These are phyloP conservation scores for Mucor mucedo DNA, from an alignment of 371 early-diverging fungal genomes.

Conservation along the genomic window DNA sequence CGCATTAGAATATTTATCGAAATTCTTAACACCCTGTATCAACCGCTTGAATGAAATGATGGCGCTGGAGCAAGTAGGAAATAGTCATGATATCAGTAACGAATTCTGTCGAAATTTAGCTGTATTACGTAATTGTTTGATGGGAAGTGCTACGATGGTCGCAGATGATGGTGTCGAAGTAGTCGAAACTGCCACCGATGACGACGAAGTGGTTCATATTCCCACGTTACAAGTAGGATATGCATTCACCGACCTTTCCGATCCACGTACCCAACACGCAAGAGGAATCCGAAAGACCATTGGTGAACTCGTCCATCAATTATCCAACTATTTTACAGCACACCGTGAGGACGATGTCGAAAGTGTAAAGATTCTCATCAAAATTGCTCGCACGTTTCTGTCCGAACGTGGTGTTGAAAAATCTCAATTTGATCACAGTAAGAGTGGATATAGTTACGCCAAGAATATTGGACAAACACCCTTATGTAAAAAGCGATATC, in stretches of 20 bases:
- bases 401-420: slow-evolving; percentile 74
- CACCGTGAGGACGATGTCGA: slow-evolving; percentile 79
- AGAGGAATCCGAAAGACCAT: slow-evolving; percentile 55
- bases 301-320: slow-evolving; percentile 59
- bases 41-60: slow-evolving; percentile 56
- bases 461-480: slow-evolving; percentile 58
- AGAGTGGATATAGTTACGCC: slow-evolving; percentile 64
- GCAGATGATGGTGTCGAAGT: slow-evolving; percentile 54
- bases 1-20: slow-evolving; percentile 66
- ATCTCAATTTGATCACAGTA: slow-evolving; percentile 47
- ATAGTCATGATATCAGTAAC: slow-evolving; percentile 47
- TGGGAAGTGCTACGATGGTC: slow-evolving; percentile 59
- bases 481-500: slow-evolving; percentile 51
- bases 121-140: slow-evolving; percentile 58
- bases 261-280: slow-evolving; percentile 25
- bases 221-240: slow-evolving; percentile 61
- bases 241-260: slow-evolving; percentile 56
- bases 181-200: slow-evolving; percentile 6
- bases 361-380: slow-evolving; percentile 70
- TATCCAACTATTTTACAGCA: slow-evolving; percentile 55
- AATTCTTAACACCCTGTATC: slow-evolving; percentile 53
- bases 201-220: slow-evolving; percentile 34
- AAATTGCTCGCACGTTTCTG: slow-evolving; percentile 61
- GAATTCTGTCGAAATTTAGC: slow-evolving; percentile 67
- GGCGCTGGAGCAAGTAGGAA: slow-evolving; percentile 10